A percentile compares a stretch with the other conserved stretches of the same genome.
Conservation (phyloP, 495 filamentous ascomycete genomes). For the Talaromyces wortmannii region DNA sequence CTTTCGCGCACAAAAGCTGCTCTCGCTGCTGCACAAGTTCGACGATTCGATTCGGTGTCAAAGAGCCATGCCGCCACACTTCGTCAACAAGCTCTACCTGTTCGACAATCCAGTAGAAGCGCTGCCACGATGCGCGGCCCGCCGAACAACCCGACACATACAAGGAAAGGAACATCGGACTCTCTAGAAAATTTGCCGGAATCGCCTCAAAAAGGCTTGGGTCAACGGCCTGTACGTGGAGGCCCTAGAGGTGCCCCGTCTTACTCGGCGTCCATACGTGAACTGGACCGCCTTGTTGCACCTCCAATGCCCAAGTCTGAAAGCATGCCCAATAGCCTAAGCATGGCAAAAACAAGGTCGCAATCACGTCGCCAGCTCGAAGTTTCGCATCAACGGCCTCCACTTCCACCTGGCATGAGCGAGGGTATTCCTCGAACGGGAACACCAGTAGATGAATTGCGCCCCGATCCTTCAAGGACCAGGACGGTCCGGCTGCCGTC, state of each 20-base stretch:
- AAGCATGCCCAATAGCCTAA: slow-evolving; percentile 25
- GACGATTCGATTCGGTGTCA: slow-evolving; percentile 29
- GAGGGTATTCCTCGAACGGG: slow-evolving; percentile 19
- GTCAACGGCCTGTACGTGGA: slow-evolving; percentile 36
- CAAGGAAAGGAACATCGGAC: slow-evolving; percentile 11
- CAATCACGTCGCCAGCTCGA: slow-evolving; percentile 32
- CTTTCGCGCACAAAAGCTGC: slow-evolving; percentile 33
- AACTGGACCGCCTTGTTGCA: slow-evolving; percentile 18
- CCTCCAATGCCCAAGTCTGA: slow-evolving; percentile 22
- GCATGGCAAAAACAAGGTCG: slow-evolving; percentile 40
- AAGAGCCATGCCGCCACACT: slow-evolving; percentile 43
- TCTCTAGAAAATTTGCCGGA: slow-evolving; percentile 10
- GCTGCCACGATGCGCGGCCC: slow-evolving; percentile 23
- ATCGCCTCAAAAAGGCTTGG: slow-evolving; percentile 24
- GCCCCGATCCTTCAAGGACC: not conserved
- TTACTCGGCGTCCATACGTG: slow-evolving; percentile 24
- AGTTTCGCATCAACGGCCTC: slow-evolving; percentile 20
- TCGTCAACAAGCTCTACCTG: slow-evolving; percentile 34
- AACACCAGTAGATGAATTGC: slow-evolving; percentile 10
- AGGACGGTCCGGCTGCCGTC: not conserved
- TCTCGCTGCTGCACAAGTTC: slow-evolving; percentile 34
- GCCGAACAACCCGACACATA: slow-evolving; percentile 5
- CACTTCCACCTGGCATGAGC: slow-evolving; percentile 3
- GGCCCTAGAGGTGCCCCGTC: slow-evolving; percentile 25
- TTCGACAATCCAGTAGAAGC: slow-evolving; percentile 21